Evolutionary conservation across 2,329 filamentous ascomycete species (phyloP).

Genomic region (Diplodia sapinea): DNA sequence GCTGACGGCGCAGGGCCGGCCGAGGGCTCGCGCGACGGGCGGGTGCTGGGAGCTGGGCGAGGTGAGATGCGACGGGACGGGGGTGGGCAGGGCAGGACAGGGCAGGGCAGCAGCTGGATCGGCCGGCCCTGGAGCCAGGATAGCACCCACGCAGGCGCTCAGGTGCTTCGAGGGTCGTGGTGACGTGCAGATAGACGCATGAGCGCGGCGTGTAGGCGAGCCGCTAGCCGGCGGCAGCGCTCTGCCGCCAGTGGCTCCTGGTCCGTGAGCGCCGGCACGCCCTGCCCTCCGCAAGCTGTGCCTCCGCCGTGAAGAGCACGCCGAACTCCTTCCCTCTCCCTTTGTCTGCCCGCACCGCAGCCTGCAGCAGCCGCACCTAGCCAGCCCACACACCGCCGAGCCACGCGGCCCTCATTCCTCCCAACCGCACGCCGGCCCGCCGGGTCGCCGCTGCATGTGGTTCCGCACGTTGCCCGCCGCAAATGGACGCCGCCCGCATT

Average conservation of each 20-base stretch:
- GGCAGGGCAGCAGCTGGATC: conserved; percentile 24
- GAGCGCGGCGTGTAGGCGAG: conserved; percentile 21
- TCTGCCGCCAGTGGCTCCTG: not conserved
- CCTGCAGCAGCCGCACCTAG: not conserved
- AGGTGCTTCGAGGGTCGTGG: conserved; percentile 19
- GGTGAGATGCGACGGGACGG: conserved; percentile 17
- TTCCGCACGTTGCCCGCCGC: conserved; percentile 30
- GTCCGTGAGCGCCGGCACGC: not conserved
- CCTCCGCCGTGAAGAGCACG: conserved; percentile 5
- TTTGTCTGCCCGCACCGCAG: conserved; percentile 24
- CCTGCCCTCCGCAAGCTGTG: conserved; percentile 1
- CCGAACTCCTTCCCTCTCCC: conserved; percentile 7
- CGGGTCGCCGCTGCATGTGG: conserved; percentile 30
- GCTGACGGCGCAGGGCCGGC: conserved; percentile 29
- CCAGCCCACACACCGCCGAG: conserved; percentile 1
- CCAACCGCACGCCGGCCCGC: conserved; percentile 12
- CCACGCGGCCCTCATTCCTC: conserved; percentile 29
- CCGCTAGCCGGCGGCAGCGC: conserved; percentile 21
- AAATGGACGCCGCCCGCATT: conserved; percentile 15
- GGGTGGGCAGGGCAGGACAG: not conserved
- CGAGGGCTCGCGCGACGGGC: conserved; percentile 25
- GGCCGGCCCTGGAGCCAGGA: conserved; percentile 24
- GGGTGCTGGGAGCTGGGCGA: not conserved
- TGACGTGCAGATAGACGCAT: conserved; percentile 31
- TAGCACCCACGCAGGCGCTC: conserved; percentile 20